These are phyloP conservation scores for Botrytis fragariae DNA, from an alignment of 2,329 filamentous ascomycete genomes.

Conservation along the genomic window DNA sequence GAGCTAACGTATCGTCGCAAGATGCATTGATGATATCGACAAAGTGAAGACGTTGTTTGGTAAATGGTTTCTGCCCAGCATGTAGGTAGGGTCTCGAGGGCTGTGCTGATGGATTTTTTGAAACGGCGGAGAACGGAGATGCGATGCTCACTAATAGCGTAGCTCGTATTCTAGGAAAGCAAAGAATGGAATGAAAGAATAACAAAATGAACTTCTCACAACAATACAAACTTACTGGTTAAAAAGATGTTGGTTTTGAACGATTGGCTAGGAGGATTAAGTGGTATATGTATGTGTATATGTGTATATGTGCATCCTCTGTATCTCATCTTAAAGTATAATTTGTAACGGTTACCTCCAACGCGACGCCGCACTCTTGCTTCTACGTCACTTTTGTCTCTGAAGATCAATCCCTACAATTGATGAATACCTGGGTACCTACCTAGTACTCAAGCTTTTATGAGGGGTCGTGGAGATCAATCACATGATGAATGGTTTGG, in stretches of 20 bases:
- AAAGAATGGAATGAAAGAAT: not conserved
- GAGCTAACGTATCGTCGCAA: not conserved
- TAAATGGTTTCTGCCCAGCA: not conserved
- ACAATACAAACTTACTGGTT: not conserved
- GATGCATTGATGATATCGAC: conserved; percentile 12
- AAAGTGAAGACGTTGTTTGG: not conserved
- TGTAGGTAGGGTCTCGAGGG: not conserved
- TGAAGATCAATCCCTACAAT: not conserved
- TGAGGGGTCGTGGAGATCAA: conserved; percentile 8
- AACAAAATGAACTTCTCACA: not conserved
- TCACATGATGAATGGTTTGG: conserved; percentile 5
- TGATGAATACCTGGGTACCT: not conserved
- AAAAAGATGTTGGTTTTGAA: not conserved
- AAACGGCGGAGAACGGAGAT: conserved; percentile 9
- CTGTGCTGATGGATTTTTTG: conserved; percentile 17
- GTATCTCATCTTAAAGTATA: not conserved
- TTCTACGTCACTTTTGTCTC: conserved; percentile 12
- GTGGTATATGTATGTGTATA: not conserved
- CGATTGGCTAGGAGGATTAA: not conserved
- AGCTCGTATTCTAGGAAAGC: not conserved
- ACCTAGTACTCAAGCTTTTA: not conserved
- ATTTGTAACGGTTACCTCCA: not conserved
- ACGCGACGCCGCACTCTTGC: conserved; percentile 9
- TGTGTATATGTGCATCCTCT: not conserved
- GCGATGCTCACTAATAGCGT: not conserved